Conservation (phyloP, 1,284 basidiomycete genomes). For the Cutaneotrichosporon cavernicola region DNA sequence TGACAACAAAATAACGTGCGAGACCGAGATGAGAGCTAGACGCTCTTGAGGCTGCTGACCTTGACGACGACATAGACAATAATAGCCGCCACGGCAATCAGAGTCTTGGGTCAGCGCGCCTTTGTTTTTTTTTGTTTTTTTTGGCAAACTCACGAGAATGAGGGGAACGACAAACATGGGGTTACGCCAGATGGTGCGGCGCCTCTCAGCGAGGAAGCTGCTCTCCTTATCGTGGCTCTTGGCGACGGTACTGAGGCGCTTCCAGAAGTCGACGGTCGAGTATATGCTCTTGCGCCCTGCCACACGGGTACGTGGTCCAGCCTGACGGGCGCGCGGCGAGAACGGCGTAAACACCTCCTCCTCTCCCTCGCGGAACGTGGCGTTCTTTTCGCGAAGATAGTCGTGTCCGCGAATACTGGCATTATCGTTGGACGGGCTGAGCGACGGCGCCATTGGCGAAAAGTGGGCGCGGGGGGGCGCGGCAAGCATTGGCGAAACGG, state of each 20-base stretch:
- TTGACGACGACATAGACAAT: slow-evolving; percentile 16
- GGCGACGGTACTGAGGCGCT: slow-evolving; percentile 36
- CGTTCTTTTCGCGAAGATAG: slow-evolving; percentile 43
- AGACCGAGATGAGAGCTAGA: not conserved
- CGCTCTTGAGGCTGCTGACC: not conserved
- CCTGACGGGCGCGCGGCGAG: slow-evolving; percentile 28
- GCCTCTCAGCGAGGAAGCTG: slow-evolving; percentile 14
- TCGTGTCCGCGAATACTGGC: slow-evolving; percentile 40
- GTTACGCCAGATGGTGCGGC: slow-evolving; percentile 20
- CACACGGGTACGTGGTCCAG: slow-evolving; percentile 19
- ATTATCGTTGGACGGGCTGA: slow-evolving; percentile 10
- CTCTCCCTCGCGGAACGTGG: slow-evolving; percentile 45
- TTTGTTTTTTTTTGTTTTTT: not conserved
- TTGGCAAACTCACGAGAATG: slow-evolving; percentile 13
- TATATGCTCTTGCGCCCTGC: slow-evolving; percentile 21
- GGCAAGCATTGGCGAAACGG: slow-evolving; percentile 37
- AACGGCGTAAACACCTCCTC: slow-evolving; percentile 43
- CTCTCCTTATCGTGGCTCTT: slow-evolving; percentile 23
- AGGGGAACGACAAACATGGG: slow-evolving; percentile 25
- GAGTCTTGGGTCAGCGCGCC: not conserved
- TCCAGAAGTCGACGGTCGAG: slow-evolving; percentile 46
- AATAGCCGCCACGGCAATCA: slow-evolving; percentile 18
- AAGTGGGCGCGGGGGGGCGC: slow-evolving; percentile 30
- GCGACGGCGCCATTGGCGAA: slow-evolving; percentile 24
- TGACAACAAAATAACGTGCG: slow-evolving; percentile 9